Evolutionary conservation across 148 eudicot genomes (phyloP).

Genomic region (Vaccinium corymbosum): DNA sequence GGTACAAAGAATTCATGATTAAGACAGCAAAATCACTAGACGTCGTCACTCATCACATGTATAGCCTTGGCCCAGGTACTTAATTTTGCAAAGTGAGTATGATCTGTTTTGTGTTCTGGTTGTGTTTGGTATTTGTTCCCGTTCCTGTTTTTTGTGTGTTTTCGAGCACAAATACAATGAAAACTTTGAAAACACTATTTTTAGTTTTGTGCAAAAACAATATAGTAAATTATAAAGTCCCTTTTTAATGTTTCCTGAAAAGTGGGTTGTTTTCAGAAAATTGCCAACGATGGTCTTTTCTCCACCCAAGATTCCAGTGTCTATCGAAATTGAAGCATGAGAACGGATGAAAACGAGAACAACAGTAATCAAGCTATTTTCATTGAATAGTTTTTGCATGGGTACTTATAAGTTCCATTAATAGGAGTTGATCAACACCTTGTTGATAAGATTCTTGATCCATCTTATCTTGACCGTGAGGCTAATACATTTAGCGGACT

Average conservation of each 20-base stretch:
- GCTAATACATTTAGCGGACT: slow-evolving; percentile 9
- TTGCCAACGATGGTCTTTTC: not conserved
- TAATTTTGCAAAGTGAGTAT: not conserved
- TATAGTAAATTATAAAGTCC: not conserved
- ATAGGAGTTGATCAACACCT: slow-evolving; percentile 20
- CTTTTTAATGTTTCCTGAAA: not conserved
- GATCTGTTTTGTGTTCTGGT: not conserved
- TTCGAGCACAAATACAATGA: not conserved
- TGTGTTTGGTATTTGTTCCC: not conserved
- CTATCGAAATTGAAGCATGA: not conserved
- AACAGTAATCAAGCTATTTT: not conserved
- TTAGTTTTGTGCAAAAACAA: not conserved
- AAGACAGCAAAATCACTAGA: slow-evolving; percentile 42
- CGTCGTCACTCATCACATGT: slow-evolving; percentile 73
- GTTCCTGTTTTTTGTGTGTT: not conserved
- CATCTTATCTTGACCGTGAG: slow-evolving; percentile 12
- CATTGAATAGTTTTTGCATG: not conserved
- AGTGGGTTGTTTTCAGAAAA: not conserved
- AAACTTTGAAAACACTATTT: not conserved
- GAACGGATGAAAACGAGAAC: not conserved
- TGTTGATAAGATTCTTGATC: slow-evolving; percentile 17
- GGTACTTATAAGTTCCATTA: not conserved
- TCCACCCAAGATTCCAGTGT: not conserved
- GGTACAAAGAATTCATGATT: slow-evolving; percentile 59
- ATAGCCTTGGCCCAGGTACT: slow-evolving; percentile 5